Base-by-base conservation (phyloP, 495 filamentous ascomycete genomes). In the Ascodesmis nigricans region DNA sequence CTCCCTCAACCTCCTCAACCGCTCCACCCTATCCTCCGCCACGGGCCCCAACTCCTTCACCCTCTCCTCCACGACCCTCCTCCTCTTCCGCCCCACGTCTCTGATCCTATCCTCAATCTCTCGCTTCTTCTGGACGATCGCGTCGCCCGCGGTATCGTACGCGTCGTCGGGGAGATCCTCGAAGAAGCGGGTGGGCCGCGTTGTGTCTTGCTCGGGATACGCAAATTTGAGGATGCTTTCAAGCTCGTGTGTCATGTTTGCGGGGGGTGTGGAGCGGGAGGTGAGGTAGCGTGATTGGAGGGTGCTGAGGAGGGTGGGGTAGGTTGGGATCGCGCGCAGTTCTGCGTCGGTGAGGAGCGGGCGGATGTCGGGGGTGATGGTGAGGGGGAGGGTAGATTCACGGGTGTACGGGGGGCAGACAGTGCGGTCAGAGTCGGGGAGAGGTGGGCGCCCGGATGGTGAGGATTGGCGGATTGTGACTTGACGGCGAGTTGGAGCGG, bases 41-140 rank as follows among this genome's bases (percentile, higher is more conserved):
- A 29, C 44, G 6, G 49, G 62, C 27, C 59, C 58, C 16, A 67
- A 48, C 45, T 69, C 66, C 38, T 63, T 60, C 41, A 70, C 65
- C 44, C 84, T 66, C 54, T 63, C 70, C 53, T 92, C 83, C 3
- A 78, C 80, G 42, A 37, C 22, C 15, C 21, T 38, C n/a, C 39
- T 20, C 25, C 45, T 22, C 36, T 48, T 48, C 5, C 30, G 31
- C 17, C 29, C 35, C n/a, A 38, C 26, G 26, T 91, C 84, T 10
- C 78, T 82, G 36, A 84, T 65, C 38, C 81, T 73, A 56, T 82
- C 81, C 43, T 87, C 75, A 71, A 91, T 78, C 43, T 92, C 80
- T 27, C 69, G 47, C 21, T 65, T 62, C 27, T 36, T 47, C 3
- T 19, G 30, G 11, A 42, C 23, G 15, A 48, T 48, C 17, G 44